Evolutionary conservation across 2,329 filamentous ascomycete genomes (phyloP).

Genomic region (Talaromyces sp.): DNA sequence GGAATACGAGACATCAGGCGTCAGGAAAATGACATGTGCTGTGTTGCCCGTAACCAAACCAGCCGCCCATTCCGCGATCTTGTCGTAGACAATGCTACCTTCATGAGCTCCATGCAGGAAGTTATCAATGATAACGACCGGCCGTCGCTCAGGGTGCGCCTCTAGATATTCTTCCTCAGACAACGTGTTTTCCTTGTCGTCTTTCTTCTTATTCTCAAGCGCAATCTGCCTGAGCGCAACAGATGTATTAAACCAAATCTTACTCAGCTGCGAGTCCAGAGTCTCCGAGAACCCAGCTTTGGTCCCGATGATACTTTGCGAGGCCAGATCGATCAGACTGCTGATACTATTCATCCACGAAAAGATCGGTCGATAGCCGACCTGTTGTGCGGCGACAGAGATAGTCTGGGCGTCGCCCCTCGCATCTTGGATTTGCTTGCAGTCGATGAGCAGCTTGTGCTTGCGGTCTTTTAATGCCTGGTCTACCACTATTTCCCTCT

Average conservation of each 20-base stretch:
- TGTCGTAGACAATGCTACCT: constrained; percentile 62
- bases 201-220: constrained; percentile 61
- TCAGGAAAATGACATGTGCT: constrained; percentile 91
- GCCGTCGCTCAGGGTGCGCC: constrained; percentile 74
- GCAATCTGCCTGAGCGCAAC: constrained; percentile 73
- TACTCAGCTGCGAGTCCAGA: constrained; percentile 77
- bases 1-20: constrained; percentile 79
- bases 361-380: constrained; percentile 90
- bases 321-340: constrained; percentile 84
- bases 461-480: constrained; percentile 71
- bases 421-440: constrained; percentile 87
- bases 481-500: constrained; percentile 79
- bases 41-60: constrained; percentile 77
- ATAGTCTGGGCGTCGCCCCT: constrained; percentile 84
- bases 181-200: constrained; percentile 65
- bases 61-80: constrained; percentile 85
- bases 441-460: constrained; percentile 81
- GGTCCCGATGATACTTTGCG: constrained; percentile 87
- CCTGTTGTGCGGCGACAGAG: constrained; percentile 68
- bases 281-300: constrained; percentile 95
- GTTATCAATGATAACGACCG: constrained; percentile 86
- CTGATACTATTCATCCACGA: constrained; percentile 95
- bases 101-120: constrained; percentile 76
- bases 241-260: constrained; percentile 81
- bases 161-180: constrained; percentile 84